Evolutionary conservation across 495 filamentous ascomycete genomes (phyloP), one percentile per base, ranked within the genome.

Genomic region (Trichoderma orchidacearum): DNA sequence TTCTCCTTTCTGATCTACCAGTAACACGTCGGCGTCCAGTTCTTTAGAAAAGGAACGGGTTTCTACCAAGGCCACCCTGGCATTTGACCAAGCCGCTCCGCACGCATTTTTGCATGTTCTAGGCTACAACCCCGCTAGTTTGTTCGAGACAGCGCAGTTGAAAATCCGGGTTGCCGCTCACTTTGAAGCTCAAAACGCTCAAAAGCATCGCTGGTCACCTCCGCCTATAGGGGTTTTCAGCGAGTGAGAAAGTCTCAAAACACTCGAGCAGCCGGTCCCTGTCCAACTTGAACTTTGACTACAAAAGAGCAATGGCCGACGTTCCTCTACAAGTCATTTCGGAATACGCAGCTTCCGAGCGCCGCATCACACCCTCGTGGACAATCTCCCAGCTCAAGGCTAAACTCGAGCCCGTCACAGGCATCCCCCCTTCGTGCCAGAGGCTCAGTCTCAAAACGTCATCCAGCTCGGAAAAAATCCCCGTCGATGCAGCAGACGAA

Each of bases 381-480:
- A 86, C 85, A 57, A 86, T 98, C 62, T 69, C 80, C 30, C 85
- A 90, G 63, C 77, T 96, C 56, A 97, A 95, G 70, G 70, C 75
- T 23, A 95, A 95, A 71, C 81, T 98, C 41, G 91, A 96, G 66
- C 86, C 91, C 58, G 82, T 98, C 72, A 98, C 93, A 2, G 93
- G 93, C 54, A 81, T 98, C 17, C 90, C 93, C 2, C 87, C 90
- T 11, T 77, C 79, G 9, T 81, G 80, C 58, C 94, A 97, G 69
- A 80, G 76, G 53, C 77, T 98, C 53, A 79, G 68, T 45, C 72
- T 90, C 66, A 84, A 79, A 62, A 72, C 81, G 11, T 64, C 80
- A 30, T 73, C 77, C 52, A 74, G 74, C 60, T 15, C 30, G 30
- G 68, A 80, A 30, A 72, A 70, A 56, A 72, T 80, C 51, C 65